Percentiles rank a stretch among this genome's conserved stretches.
phyloP scores from a whole-genome alignment of 1,284 basidiomycete genomes.

The Cutaneotrichosporon spelunceum region DNA sequence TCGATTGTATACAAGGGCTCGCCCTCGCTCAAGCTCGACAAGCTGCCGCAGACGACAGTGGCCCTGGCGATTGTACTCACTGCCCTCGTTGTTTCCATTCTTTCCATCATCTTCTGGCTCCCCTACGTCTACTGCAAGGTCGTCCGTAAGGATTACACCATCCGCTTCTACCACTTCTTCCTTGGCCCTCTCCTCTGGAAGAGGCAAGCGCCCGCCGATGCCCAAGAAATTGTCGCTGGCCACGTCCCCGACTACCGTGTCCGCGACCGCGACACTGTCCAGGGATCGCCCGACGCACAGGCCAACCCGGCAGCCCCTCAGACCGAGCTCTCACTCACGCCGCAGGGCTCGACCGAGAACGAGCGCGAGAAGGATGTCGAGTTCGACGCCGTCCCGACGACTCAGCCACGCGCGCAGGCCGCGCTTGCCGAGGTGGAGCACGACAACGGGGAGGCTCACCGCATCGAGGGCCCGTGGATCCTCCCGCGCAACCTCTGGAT shows the following conservation, averaged over 20 bases:
- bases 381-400: constrained; percentile 4
- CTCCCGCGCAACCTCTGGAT: constrained; percentile 52
- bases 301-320: constrained; percentile 1
- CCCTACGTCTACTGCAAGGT: constrained; percentile 55
- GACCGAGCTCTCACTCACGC: constrained; percentile 3
- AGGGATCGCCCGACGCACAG: background rate
- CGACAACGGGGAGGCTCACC: constrained; percentile 14
- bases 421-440: constrained; percentile 37
- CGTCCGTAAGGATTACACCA: constrained; percentile 54
- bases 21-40: constrained; percentile 51
- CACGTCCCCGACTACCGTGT: constrained; percentile 53
- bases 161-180: constrained; percentile 55
- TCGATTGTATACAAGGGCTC: constrained; percentile 51
- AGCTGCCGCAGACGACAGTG: constrained; percentile 42
- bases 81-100: constrained; percentile 47
- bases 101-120: constrained; percentile 55
- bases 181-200: constrained; percentile 54
- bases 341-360: constrained; percentile 1
- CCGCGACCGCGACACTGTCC: constrained; percentile 27
- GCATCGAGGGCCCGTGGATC: constrained; percentile 41
- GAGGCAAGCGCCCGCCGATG: constrained; percentile 30
- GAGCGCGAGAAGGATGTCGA: constrained; percentile 16
- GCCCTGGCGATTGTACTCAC: constrained; percentile 53
- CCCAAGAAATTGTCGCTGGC: constrained; percentile 3
- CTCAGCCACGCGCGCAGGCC: constrained; percentile 12